Evolutionary conservation across 2,329 filamentous ascomycete genomes (phyloP).

Genomic region (Pseudocercospora pini-densiflorae): DNA sequence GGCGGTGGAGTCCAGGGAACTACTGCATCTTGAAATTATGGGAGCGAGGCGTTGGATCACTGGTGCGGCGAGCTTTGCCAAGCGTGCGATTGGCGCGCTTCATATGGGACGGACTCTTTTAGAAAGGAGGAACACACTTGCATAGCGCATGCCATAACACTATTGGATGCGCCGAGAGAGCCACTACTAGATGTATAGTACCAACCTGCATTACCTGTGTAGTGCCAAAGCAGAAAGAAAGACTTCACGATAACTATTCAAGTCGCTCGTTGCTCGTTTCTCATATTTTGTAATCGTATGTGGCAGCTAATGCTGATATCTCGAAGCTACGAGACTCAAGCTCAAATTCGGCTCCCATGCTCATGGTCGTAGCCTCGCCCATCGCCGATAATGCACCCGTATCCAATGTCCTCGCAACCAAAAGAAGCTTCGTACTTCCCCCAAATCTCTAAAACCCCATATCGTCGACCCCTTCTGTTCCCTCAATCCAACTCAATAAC

Average conservation of each 20-base stretch:
- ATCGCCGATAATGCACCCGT: background rate
- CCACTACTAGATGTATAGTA: conserved; percentile 7
- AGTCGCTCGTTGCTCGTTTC: background rate
- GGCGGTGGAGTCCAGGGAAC: background rate
- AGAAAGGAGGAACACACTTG: conserved; percentile 5
- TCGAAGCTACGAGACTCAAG: background rate
- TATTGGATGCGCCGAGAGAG: conserved; percentile 2
- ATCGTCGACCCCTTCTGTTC: background rate
- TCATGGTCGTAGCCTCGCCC: background rate
- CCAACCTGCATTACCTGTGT: conserved; percentile 8
- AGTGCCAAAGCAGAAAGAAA: conserved; percentile 2
- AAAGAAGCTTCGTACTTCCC: background rate
- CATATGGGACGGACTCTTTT: background rate
- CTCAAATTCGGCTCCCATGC: background rate
- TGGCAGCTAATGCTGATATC: background rate
- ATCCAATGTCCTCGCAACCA: background rate
- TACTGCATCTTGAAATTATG: conserved; percentile 1
- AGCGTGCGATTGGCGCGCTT: background rate
- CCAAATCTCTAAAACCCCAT: background rate
- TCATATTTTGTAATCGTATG: background rate
- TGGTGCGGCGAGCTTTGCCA: background rate
- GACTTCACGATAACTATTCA: background rate
- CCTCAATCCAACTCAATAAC: conserved; percentile 28
- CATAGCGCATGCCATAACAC: conserved; percentile 9
- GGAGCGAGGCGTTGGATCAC: conserved; percentile 7